These are phyloP conservation scores for Cladophialophora yegresii DNA, from an alignment of 2,329 filamentous ascomycete genomes.

Conservation along the genomic window DNA sequence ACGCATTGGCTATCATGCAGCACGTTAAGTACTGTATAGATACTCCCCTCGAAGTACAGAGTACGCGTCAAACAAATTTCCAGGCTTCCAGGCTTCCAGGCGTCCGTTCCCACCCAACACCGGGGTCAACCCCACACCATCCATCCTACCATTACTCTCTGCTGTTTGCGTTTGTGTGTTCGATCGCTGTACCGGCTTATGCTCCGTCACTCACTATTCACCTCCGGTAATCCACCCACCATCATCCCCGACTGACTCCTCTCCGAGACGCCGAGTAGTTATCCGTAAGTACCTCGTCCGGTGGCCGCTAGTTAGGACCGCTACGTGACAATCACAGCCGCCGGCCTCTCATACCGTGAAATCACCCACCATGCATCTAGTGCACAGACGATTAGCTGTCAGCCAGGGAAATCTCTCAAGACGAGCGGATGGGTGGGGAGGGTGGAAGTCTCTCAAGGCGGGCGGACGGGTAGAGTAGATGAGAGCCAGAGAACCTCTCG, in stretches of 20 bases:
- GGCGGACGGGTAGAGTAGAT: no score
- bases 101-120: no score
- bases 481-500: no score
- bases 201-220: neutral
- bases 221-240: neutral
- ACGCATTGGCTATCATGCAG: neutral
- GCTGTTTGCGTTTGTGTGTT: neutral
- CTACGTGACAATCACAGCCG: constrained; percentile 7
- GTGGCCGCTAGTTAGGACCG: neutral
- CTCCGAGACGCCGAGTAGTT: no score
- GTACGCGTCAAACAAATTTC: no score
- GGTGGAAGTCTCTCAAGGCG: no score
- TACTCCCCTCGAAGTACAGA: neutral
- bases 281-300: no score
- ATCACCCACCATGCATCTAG: constrained; percentile 35
- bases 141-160: neutral
- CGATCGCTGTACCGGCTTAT: no score
- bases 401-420: neutral
- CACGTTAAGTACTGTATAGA: neutral
- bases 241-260: neutral
- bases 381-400: neutral
- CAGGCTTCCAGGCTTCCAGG: neutral
- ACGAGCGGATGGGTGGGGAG: no score
- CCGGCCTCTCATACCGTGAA: constrained; percentile 28
- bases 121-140: no score